A percentile compares a stretch with the other conserved stretches of the same genome.
These are phyloP conservation scores for Quercus lobata DNA, from an alignment of 331 rosid genomes.

Conservation along the genomic window DNA sequence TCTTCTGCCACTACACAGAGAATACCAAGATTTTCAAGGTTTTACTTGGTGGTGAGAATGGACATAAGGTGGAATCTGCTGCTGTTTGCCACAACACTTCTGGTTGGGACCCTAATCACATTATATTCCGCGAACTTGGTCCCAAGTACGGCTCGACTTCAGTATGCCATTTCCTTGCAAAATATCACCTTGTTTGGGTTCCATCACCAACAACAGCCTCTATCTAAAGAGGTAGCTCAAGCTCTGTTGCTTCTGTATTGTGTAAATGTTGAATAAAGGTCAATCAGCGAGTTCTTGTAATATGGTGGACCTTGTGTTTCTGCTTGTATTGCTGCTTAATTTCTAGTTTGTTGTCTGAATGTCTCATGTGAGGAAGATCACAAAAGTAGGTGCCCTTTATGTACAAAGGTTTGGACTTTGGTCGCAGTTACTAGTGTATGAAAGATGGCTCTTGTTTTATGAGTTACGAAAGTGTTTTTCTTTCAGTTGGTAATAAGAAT, in stretches of 20 bases:
- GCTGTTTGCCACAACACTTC: slow-evolving; percentile 78
- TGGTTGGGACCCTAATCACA: slow-evolving; percentile 54
- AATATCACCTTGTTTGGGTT: slow-evolving; percentile 59
- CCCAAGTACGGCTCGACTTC: slow-evolving; percentile 42
- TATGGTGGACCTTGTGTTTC: not conserved
- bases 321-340: not conserved
- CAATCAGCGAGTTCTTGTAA: not conserved
- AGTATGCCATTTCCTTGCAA: slow-evolving; percentile 81
- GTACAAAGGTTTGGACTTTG: not conserved
- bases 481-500: not conserved
- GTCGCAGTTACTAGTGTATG: not conserved
- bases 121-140: slow-evolving; percentile 50
- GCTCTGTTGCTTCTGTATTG: not conserved
- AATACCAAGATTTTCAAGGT: slow-evolving; percentile 42
- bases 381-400: not conserved
- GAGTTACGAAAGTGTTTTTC: not conserved
- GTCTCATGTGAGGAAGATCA: not conserved
- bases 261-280: not conserved
- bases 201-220: slow-evolving; percentile 31
- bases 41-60: slow-evolving; percentile 50
- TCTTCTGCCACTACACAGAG: slow-evolving; percentile 60
- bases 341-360: not conserved
- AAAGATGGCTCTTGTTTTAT: not conserved
- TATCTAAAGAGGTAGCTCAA: slow-evolving; percentile 12
- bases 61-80: slow-evolving; percentile 55